A percentile compares a stretch with the other conserved stretches of the same genome.
phyloP scores from a whole-genome alignment of 495 filamentous ascomycete species.

The Emericellopsis terricola region DNA sequence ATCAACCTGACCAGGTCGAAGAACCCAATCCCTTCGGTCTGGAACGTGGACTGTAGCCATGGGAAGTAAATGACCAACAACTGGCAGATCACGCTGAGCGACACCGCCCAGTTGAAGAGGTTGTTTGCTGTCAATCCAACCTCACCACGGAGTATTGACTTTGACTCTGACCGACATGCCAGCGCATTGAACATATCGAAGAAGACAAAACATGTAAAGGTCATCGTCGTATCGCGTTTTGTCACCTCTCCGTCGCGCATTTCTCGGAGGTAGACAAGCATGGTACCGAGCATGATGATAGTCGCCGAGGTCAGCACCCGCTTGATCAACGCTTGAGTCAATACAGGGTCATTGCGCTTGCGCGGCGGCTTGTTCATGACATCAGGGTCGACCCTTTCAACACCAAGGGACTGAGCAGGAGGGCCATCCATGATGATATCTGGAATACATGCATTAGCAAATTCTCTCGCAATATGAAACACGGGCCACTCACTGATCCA shows the following conservation, averaged over 20 bases:
- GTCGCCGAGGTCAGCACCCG: constrained; percentile 75
- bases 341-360: constrained; percentile 62
- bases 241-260: constrained; percentile 75
- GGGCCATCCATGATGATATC: constrained; percentile 99
- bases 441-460: constrained; percentile 22
- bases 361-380: constrained; percentile 89
- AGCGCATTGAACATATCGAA: constrained; percentile 99
- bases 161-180: constrained; percentile 79
- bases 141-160: constrained; percentile 75
- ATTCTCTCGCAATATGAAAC: neutral
- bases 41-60: constrained; percentile 81
- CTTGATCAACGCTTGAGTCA: constrained; percentile 62
- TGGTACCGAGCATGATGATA: constrained; percentile 82
- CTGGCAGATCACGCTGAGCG: constrained; percentile 68
- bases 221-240: constrained; percentile 95
- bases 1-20: constrained; percentile 56
- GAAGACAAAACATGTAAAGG: constrained; percentile 93
- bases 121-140: constrained; percentile 65
- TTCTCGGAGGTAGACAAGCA: constrained; percentile 77
- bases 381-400: constrained; percentile 85
- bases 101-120: constrained; percentile 91
- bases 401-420: constrained; percentile 89
- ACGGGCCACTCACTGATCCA: constrained; percentile 81
- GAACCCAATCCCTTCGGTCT: constrained; percentile 70
- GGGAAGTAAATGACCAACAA: constrained; percentile 85